Evolutionary conservation across 805 yeast genomes (phyloP), one percentile per base, ranked within the genome.

Genomic region (Nakazawaea laoshanensis): DNA sequence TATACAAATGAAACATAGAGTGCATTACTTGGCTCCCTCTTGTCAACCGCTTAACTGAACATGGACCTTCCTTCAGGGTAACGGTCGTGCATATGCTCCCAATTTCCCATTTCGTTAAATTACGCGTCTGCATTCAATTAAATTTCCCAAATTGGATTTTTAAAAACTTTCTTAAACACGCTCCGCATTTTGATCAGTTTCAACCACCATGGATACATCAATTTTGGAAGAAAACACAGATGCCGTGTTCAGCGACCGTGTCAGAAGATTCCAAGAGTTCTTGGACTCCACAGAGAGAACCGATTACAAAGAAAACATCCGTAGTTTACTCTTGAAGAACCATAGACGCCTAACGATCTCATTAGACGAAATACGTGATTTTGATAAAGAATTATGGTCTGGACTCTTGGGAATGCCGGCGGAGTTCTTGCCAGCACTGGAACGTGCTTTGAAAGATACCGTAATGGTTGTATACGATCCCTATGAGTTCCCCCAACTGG

Each of bases 391-490:
- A 2, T 73, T 77, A 43, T 92, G 96, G 82, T 52, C 55, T 2
- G 94, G 97, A 1, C 49, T 87, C 7, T 57, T 92, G 34, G 63
- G 72, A 35, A 61, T 61, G 14, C 98, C 98, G 0, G 76, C 94
- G 1, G 95, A 86, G 35, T 88, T 55, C 46, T 61, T 89, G 19
- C 96, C 96, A 4, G 86, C 97, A 5, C 78, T 88, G 35, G 94
- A 88, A 50, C 67, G 79, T 36, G 96, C 96, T 1, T 61, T 92
- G 26, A 67, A 82, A 37, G 95, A 86, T 40, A 70, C 87, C 9
- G 85, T 88, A 8, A 57, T 71, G 49, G 75, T 88, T 1, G 67
- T 86, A 18, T 75, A 79, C 47, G 85, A 80, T 48, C 76, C 77
- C 3, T 63, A 63, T 15, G 70, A 71, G 39, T 67, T 68, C 29